Percentiles rank a stretch among this genome's conserved stretches.
phyloP scores from a whole-genome alignment of 768 basidiomycete species.

The Russula lepida region DNA sequence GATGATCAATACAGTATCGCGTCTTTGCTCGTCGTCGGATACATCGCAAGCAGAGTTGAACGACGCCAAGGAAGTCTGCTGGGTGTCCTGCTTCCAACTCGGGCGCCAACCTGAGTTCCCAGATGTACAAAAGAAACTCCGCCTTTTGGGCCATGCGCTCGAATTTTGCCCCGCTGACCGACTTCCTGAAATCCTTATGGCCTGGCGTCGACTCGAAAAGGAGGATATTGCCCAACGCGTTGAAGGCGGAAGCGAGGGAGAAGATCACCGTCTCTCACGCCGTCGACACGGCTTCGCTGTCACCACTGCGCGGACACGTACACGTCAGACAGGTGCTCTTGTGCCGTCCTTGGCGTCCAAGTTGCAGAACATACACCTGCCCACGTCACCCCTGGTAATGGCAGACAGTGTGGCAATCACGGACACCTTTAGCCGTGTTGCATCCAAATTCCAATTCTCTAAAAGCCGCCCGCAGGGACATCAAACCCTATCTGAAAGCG shows the following conservation, averaged over 20 bases:
- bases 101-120: conserved; percentile 73
- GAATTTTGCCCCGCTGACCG: conserved; percentile 80
- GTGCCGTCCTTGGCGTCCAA: conserved; percentile 45
- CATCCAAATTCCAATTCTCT: conserved; percentile 16
- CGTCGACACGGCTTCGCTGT: conserved; percentile 12
- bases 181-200: conserved; percentile 64
- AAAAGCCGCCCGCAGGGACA: conserved; percentile 30
- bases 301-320: background rate
- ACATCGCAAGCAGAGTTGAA: conserved; percentile 33
- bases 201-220: conserved; percentile 70
- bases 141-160: conserved; percentile 70
- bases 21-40: conserved; percentile 33
- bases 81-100: conserved; percentile 84
- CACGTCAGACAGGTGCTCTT: conserved; percentile 4
- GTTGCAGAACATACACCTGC: conserved; percentile 60
- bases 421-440: conserved; percentile 62
- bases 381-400: conserved; percentile 56
- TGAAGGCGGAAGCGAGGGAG: conserved; percentile 33
- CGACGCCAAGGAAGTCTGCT: conserved; percentile 75
- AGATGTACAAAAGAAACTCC: conserved; percentile 58
- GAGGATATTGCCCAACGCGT: conserved; percentile 49
- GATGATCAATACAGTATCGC: conserved; percentile 59
- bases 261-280: conserved; percentile 22
- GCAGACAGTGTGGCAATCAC: conserved; percentile 78
- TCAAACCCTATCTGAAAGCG: conserved; percentile 49